Evolutionary conservation across 1,284 basidiomycete genomes (phyloP).

Genomic region (Pascua sp.): DNA sequence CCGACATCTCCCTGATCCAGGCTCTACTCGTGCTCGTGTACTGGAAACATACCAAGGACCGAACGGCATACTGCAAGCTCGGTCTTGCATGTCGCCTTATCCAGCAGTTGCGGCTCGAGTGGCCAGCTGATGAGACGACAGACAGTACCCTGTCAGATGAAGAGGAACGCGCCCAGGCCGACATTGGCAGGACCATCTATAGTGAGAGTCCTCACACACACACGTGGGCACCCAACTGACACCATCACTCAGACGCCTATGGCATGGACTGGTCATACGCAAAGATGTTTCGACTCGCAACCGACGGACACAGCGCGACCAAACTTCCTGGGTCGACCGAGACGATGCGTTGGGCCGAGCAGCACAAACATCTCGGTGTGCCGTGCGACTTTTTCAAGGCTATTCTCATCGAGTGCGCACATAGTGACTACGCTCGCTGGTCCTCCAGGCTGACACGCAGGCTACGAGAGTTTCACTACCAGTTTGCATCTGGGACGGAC

Average conservation of each 20-base stretch:
- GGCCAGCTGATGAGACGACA: not conserved
- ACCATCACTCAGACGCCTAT: not conserved
- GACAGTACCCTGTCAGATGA: not conserved
- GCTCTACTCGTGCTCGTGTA: slow-evolving; percentile 15
- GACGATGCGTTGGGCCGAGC: not conserved
- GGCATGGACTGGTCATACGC: slow-evolving; percentile 4
- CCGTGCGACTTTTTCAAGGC: slow-evolving; percentile 3
- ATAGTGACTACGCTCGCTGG: too few species aligned
- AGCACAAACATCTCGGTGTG: not conserved
- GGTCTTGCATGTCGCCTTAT: slow-evolving; percentile 26
- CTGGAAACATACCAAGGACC: slow-evolving; percentile 18
- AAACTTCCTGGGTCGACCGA: not conserved
- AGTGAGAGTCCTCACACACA: not conserved
- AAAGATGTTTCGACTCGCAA: not conserved
- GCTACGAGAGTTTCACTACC: too few species aligned
- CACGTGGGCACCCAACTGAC: not conserved
- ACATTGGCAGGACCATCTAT: not conserved
- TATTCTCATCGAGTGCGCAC: not conserved
- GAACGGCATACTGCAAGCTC: slow-evolving; percentile 19
- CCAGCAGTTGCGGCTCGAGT: slow-evolving; percentile 17
- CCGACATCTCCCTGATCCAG: slow-evolving; percentile 17
- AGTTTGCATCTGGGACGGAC: too few species aligned
- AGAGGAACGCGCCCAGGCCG: not conserved
- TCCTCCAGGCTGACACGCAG: too few species aligned
- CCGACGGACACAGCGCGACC: not conserved